Evolutionary conservation across 2,329 filamentous ascomycete genomes (phyloP), one percentile per base, ranked within the genome.

Genomic region (Nemania sp.): DNA sequence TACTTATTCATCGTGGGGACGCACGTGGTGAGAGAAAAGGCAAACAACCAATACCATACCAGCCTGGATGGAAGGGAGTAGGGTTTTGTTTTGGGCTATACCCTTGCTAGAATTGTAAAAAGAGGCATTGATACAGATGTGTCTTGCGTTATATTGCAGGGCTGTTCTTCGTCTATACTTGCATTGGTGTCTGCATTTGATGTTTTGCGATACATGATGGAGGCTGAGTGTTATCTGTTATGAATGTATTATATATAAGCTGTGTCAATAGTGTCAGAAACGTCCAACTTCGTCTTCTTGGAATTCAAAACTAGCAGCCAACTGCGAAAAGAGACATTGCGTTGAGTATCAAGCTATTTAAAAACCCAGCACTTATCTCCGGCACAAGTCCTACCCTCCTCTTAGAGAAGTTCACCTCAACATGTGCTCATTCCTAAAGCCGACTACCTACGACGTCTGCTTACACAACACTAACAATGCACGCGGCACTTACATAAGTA

Each of bases 1-100:
- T 69, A 59, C 20, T 61, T 58, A 20, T 49, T 38, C n/a, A 27
- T 35, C 43, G 63, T 66, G 60, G 68, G 57, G 59, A 65, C 57
- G 67, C 49, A 57, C 29, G 49, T 52, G 61, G 69, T 52, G 59
- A 52, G 60, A 52, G n/a, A 53, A 60, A 53, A 62, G 35, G 60
- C 38, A 51, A 38, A 54, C 20, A 47, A 38, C 47, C 20, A 47
- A 41, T 53, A 29, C n/a, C n/a, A 47, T 10, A 24, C 10, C 35
- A 8, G 13, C 26, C 24, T 20, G 20, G 5, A 27, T 38, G 22
- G 10, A 29, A 59, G 52, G 51, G 22, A 11, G 15, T 13, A 32
- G n/a, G 35, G 3, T n/a, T n/a, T n/a, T 8, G 35, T 62, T 52
- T 62, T 51, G 53, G 57, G 32, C 26, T 68, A 64, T 64, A 62